A percentile compares a stretch with the other conserved stretches of the same genome.
phyloP scores from a whole-genome alignment of 1,284 basidiomycete species.

The Puccinia brachypodii region DNA sequence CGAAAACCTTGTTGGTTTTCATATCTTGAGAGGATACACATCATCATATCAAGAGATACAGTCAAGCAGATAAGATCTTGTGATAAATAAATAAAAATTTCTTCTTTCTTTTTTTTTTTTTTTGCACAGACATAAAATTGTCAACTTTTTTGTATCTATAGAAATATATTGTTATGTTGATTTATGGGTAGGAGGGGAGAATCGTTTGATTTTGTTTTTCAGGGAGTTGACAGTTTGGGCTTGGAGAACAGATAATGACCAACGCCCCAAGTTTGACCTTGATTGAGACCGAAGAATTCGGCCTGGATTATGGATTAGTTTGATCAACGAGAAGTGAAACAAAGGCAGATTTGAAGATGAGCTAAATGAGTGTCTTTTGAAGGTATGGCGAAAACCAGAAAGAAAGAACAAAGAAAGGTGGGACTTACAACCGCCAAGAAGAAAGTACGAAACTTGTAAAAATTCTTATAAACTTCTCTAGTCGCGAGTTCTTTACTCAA shows the following conservation, averaged over 20 bases:
- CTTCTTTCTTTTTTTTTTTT: too few species aligned
- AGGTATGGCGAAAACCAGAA: neutral
- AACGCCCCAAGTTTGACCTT: slow-evolving; percentile 68
- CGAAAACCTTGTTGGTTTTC: too few species aligned
- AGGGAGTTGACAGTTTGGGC: too few species aligned
- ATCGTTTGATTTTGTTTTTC: neutral
- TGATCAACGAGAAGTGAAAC: slow-evolving; percentile 26
- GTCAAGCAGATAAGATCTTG: too few species aligned
- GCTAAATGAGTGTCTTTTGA: too few species aligned
- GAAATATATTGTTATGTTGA: too few species aligned
- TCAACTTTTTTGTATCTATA: too few species aligned
- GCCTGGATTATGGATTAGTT: slow-evolving; percentile 67
- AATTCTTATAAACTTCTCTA: slow-evolving; percentile 63
- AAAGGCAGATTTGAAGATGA: neutral
- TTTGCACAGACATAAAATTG: too few species aligned
- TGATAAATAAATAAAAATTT: too few species aligned
- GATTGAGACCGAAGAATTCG: slow-evolving; percentile 70
- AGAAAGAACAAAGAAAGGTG: slow-evolving; percentile 50
- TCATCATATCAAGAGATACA: too few species aligned
- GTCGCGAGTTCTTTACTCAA: slow-evolving; percentile 28
- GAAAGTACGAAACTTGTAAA: slow-evolving; percentile 60
- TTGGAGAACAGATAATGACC: slow-evolving; percentile 62
- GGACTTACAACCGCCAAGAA: slow-evolving; percentile 44
- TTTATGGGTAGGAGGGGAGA: neutral
- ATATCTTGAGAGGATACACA: too few species aligned